Percentiles rank a stretch among this genome's conserved stretches.
Evolutionary conservation across 139 green algal genomes (phyloP).

Genomic region (Medakamo hakoo): DNA sequence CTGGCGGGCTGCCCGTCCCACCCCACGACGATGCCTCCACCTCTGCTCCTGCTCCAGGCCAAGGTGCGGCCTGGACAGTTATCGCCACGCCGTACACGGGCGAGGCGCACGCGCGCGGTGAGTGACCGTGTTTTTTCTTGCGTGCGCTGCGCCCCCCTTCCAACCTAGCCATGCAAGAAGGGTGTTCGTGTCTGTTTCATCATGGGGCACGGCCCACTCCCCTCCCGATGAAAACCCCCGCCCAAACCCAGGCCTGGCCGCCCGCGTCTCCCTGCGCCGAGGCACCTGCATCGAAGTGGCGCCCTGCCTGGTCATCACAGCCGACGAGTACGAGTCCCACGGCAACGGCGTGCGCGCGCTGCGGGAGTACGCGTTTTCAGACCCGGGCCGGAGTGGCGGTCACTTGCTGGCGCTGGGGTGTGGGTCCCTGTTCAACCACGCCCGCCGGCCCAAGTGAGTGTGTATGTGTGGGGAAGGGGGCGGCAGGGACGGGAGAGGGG

Average conservation of each 20-base stretch:
- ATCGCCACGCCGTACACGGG: neutral
- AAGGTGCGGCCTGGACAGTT: neutral
- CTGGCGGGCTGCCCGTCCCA: no score
- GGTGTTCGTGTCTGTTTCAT: no score
- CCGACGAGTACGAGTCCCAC: neutral
- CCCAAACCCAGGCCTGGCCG: no score
- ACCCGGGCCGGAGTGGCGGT: neutral
- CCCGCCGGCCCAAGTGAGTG: constrained; percentile 1
- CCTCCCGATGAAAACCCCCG: no score
- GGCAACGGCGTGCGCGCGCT: neutral
- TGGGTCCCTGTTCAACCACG: constrained; percentile 17
- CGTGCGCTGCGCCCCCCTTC: no score
- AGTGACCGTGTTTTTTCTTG: no score
- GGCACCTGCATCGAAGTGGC: neutral
- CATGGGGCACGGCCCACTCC: no score
- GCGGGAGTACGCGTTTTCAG: neutral
- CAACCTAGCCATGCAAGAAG: no score
- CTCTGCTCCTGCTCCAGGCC: no score
- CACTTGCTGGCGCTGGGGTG: constrained; percentile 9
- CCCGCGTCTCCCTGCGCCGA: neutral
- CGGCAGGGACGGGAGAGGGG: no score
- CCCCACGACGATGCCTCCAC: neutral
- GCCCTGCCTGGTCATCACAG: neutral
- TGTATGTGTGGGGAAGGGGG: no score
- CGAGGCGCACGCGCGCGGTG: neutral